Base-by-base conservation (phyloP, 441 rosid species). In the Adansonia gregorii region DNA sequence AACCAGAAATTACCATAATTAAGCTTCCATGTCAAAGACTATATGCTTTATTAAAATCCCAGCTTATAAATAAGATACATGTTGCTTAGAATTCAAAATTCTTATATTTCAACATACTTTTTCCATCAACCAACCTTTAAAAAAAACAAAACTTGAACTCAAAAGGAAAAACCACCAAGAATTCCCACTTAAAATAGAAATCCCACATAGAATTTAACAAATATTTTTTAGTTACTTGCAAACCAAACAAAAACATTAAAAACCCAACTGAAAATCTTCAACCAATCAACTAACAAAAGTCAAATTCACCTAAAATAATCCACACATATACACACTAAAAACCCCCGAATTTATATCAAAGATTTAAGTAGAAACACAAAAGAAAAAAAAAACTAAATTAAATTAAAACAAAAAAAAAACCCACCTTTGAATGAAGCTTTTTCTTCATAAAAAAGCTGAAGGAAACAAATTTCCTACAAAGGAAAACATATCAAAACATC, bases 401-500 rank as follows among this genome's bases (percentile, higher is more conserved):
- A 46, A 6, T 68, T 0, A 51, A 59, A 6, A 52, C 20, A 60
- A 54, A 68, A 72, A 67, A 45, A 54, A 31, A 22, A 72, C 82
- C 78, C 78, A 80, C 86, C 82, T 79, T 41, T 80, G 55, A n/a
- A 52, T 45, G 63, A 74, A 67, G 75, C 51, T 74, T 55, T 56
- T n/a, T 55, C 58, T 43, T 52, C 60, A 55, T 24, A 14, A 12
- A 69, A 71, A 71, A 76, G 65, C 70, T 77, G 39, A 80, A 14
- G 31, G 55, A 81, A 74, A 74, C 76, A 58, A 73, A 76, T 74
- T 56, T 61, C 81, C 67, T 63, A 80, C 60, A 68, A 69, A 75
- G 74, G 72, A 77, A 75, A 77, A 3, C 46, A 39, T 60, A 9
- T 56, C 76, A 71, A 52, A 71, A 52, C 70, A 80, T 51, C 64